Evolutionary conservation across 192 early-diverging fungal genomes (phyloP), one percentile per base, ranked within the genome.

Genomic region (Entomortierella chlamydospora): DNA sequence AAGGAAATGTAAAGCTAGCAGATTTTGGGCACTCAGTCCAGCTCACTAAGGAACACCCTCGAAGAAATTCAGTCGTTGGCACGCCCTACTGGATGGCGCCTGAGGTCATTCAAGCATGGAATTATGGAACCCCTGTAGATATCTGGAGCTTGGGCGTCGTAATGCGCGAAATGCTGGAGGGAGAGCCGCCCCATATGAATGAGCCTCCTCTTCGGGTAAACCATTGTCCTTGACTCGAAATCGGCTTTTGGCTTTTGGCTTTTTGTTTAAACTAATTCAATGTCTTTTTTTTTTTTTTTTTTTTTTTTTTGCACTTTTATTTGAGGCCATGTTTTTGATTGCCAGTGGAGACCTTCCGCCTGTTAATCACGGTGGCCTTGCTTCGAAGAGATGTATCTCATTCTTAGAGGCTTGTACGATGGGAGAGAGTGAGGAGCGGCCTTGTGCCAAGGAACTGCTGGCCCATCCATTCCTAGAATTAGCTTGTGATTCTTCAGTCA

Each of bases 21-120:
- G 97, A 99, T 84, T 99, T 99, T 87, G 95, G 97, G 3, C 96
- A 96, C 68, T 97, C 94, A 68, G 97, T 96, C 0, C 93, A 96
- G 81, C 84, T 98, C 31, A 91, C 94, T 2, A 92, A 90, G 64
- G 89, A 88, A 64, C 88, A 93, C 50, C 89, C 90, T 52, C 94
- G 94, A 70, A 89, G 96, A 42, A 91, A 90, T 33, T 96, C 94
- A 20, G 93, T 95, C 72, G 96, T 93, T 9, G 96, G 91, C 34
- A 97, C 96, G 33, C 94, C 97, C 22, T 98, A 95, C 86, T 97
- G 97, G 97, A 98, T 98, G 97, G 95, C 97, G 30, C 97, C 97
- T 33, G 97, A 98, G 79, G 97, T 98, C 5, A 93, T 98, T 26
- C 94, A 89, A 82, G 94, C 91, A 33, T 90, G 92, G 74, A 92